Evolutionary conservation across 352 stramenopile species (phyloP).

Genomic region (Phytophthora hibernalis): DNA sequence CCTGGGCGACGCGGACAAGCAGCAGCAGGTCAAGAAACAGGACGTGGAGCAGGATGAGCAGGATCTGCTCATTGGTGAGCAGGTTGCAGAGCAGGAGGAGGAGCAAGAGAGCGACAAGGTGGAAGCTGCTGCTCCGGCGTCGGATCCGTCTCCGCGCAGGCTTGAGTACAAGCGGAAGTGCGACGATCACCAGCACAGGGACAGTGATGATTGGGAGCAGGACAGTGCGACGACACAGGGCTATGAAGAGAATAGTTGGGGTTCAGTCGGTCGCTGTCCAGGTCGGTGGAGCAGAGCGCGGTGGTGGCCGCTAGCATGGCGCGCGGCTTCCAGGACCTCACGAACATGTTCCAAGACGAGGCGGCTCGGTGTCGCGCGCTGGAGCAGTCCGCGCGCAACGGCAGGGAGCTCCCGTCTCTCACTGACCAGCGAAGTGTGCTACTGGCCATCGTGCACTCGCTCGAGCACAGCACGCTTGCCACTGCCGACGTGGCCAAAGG

Average conservation of each 20-base stretch:
- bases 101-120: background rate
- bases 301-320: constrained; percentile 52
- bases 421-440: constrained; percentile 42
- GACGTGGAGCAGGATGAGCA: background rate
- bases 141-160: background rate
- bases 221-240: constrained; percentile 12
- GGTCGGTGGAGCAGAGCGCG: constrained; percentile 61
- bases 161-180: constrained; percentile 24
- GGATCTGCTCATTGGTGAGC: background rate
- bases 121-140: background rate
- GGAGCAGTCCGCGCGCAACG: constrained; percentile 13
- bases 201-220: background rate
- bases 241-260: too few species aligned
- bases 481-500: constrained; percentile 52
- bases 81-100: background rate
- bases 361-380: constrained; percentile 30
- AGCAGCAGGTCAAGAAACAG: background rate
- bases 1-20: constrained; percentile 31
- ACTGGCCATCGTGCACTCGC: constrained; percentile 43
- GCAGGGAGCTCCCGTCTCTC: constrained; percentile 11
- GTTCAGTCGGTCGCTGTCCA: constrained; percentile 43
- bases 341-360: constrained; percentile 45
- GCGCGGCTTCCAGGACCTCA: constrained; percentile 52
- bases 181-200: constrained; percentile 4
- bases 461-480: constrained; percentile 55